Evolutionary conservation across 257 asterid genomes (phyloP).

Genomic region (Eustoma russellianum): DNA sequence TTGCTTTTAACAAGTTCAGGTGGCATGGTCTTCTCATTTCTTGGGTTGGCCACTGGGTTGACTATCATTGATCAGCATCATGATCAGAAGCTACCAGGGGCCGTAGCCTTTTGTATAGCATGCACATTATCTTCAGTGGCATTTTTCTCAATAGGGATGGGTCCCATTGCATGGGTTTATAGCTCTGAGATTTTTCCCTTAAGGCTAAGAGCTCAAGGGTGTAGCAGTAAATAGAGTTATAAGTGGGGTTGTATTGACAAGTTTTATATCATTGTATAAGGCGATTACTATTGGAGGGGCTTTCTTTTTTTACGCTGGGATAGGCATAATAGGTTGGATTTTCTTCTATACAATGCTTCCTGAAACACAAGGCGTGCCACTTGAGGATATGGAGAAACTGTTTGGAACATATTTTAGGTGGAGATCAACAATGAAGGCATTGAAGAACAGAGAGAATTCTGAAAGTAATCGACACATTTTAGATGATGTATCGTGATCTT

Average conservation of each 20-base stretch:
- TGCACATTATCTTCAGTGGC: conserved; percentile 10
- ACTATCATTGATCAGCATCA: conserved; percentile 27
- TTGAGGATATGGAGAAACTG: conserved; percentile 36
- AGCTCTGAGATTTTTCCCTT: conserved; percentile 37
- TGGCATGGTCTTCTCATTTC: conserved; percentile 26
- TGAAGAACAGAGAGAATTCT: not conserved
- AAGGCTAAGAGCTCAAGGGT: conserved; percentile 32
- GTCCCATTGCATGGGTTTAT: conserved; percentile 29
- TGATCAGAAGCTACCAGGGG: conserved; percentile 16
- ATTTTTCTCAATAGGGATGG: conserved; percentile 19
- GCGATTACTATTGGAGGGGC: conserved; percentile 34
- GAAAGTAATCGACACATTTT: too few relatives aligned
- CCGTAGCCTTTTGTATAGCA: conserved; percentile 20
- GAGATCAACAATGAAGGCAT: conserved; percentile 20
- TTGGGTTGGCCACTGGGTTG: conserved; percentile 26
- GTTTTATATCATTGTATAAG: conserved; percentile 24
- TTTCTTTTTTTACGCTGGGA: conserved; percentile 24
- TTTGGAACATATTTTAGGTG: conserved; percentile 35
- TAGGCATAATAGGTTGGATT: conserved; percentile 19
- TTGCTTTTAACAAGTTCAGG: conserved; percentile 46
- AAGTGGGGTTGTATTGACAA: conserved; percentile 24
- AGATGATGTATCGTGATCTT: too few relatives aligned
- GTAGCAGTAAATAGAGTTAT: conserved; percentile 22
- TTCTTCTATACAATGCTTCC: conserved; percentile 37
- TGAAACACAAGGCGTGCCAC: conserved; percentile 28